Evolutionary conservation across 2,329 filamentous ascomycete genomes (phyloP), one percentile per base, ranked within the genome.

Genomic region (Sporothrix sp.): DNA sequence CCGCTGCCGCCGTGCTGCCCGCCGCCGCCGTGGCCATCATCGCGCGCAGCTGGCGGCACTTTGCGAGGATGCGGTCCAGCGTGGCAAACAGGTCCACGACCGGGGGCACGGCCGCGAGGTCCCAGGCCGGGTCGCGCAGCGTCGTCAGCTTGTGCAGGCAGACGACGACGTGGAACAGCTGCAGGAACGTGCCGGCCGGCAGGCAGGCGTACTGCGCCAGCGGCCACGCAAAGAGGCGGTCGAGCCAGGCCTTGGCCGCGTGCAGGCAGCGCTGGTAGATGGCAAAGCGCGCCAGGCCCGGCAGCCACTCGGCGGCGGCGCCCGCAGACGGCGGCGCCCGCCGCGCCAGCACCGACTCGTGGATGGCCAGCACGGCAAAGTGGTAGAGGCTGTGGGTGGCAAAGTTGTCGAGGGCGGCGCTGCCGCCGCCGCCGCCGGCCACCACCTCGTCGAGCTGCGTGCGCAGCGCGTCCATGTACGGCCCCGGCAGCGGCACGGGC

Each of bases 111-210:
- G 59, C 59, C 7, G 56, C 55, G 3, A 63, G 57, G 56, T 68
- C 63, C 67, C 68, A 71, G 0, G 61, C 59, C 2, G 66, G 62
- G 48, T 70, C 66, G 30, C 67, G 63, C 4, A 54, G 18, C 5
- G 52, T 54, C 2, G 48, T 27, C 25, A 58, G 43, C 8, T 42
- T 43, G 48, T 53, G 52, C 35, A 58, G 49, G 27, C 47, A 55
- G 4, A 48, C 25, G n/a, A 52, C 7, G 10, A 45, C 39, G 23
- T 54, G 51, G 40, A 51, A 54, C 21, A 54, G 21, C 23, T 51
- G 51, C n/a, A 40, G 37, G 39, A 44, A 51, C 2, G 32, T 44
- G 23, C 40, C n/a, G 20, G 16, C 23, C 7, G 56, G 55, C 23
- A 57, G 8, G 7, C 16, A 16, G 4, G 33, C 7, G 7, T 37